These are phyloP conservation scores for Lipomyces lipofer DNA, from an alignment of 805 yeast species.

Conservation along the genomic window DNA sequence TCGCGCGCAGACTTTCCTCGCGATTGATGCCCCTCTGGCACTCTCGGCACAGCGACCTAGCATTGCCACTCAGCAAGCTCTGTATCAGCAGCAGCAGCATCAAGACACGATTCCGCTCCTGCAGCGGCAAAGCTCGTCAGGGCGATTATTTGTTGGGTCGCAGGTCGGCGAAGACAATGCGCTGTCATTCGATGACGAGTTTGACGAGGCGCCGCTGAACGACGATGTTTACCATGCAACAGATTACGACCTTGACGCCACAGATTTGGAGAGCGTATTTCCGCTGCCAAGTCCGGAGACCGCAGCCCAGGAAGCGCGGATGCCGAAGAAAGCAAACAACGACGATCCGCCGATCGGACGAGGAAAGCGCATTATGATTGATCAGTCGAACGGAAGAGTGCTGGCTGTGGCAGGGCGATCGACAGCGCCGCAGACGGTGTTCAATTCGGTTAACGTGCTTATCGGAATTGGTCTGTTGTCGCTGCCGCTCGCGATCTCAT, in stretches of 20 bases:
- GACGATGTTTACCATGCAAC: background rate
- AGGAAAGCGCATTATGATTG: slow-evolving; percentile 44
- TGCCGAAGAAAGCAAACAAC: background rate
- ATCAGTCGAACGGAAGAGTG: slow-evolving; percentile 67
- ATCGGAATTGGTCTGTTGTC: slow-evolving; percentile 71
- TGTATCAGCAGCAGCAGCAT: slow-evolving; percentile 2
- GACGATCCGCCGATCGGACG: slow-evolving; percentile 16
- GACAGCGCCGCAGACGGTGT: slow-evolving; percentile 68
- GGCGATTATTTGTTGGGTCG: too few relatives aligned
- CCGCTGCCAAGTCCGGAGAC: background rate
- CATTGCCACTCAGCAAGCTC: slow-evolving; percentile 9
- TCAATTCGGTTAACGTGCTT: slow-evolving; percentile 64
- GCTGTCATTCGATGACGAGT: background rate
- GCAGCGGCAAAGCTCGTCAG: too few relatives aligned
- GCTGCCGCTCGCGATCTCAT: slow-evolving; percentile 61
- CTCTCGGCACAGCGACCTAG: slow-evolving; percentile 58
- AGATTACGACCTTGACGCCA: background rate
- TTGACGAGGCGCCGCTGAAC: background rate
- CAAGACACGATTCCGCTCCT: slow-evolving; percentile 58
- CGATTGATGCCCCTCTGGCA: slow-evolving; percentile 53
- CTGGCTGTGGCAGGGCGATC: slow-evolving; percentile 81
- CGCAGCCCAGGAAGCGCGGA: background rate
- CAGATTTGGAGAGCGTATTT: background rate
- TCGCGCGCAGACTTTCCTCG: slow-evolving; percentile 74
- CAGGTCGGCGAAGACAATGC: too few relatives aligned